phyloP scores from a whole-genome alignment of 192 early-diverging fungal genomes.

The Gaertneriomyces sp. region DNA sequence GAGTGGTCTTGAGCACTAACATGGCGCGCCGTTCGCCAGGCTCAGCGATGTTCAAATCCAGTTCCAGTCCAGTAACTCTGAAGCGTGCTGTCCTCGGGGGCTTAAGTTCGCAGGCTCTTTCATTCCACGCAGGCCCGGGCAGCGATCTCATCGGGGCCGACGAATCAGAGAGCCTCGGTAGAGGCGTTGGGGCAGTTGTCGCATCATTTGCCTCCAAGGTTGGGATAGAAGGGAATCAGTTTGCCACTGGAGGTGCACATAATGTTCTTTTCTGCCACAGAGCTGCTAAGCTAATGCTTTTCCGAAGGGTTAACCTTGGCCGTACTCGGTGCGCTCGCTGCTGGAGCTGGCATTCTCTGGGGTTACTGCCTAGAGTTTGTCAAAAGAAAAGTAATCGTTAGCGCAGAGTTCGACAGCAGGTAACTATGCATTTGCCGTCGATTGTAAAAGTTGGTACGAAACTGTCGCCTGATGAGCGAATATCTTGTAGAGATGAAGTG shows the following conservation, averaged over 20 bases:
- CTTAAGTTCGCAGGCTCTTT: no score
- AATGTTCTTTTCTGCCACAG: background rate
- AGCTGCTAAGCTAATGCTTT: background rate
- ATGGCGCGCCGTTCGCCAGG: no score
- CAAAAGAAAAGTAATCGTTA: conserved; percentile 6
- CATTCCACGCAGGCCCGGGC: no score
- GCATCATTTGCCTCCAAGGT: conserved; percentile 1
- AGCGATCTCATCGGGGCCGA: no score
- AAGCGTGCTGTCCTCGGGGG: no score
- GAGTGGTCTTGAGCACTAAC: no score
- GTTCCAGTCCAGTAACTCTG: no score
- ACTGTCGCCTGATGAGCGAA: no score
- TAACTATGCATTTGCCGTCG: background rate
- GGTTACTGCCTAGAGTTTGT: background rate
- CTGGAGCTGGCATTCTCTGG: conserved; percentile 2
- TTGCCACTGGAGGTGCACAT: conserved; percentile 15
- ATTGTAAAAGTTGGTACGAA: no score
- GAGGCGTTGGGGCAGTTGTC: conserved; percentile 4
- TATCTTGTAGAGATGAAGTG: conserved; percentile 4
- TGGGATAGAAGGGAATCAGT: conserved; percentile 6
- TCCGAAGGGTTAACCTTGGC: conserved; percentile 13
- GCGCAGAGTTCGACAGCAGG: conserved; percentile 16
- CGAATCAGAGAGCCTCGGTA: background rate
- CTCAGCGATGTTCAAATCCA: no score
- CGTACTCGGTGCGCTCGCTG: conserved; percentile 9